Evolutionary conservation across 768 basidiomycete species (phyloP), one percentile per base, ranked within the genome.

Genomic region (Leccinum sublutescens): DNA sequence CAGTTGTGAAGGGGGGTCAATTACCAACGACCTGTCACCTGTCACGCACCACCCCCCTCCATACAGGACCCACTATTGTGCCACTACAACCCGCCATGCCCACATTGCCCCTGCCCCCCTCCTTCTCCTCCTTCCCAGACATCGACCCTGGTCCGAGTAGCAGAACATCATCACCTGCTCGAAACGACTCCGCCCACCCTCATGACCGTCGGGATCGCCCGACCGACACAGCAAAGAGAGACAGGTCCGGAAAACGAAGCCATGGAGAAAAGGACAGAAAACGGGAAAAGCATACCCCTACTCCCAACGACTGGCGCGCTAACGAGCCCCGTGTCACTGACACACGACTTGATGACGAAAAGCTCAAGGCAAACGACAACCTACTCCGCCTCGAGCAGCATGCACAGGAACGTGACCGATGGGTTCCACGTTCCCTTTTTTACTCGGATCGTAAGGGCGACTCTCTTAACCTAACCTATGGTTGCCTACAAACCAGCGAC

Each of bases 361-460:
- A 66, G 50, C 47, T 56, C 58, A 76, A 77, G 59, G 64, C 66
- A 40, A 65, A 71, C 57, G 76, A 79, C 54, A 76, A 79, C 62
- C 69, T 66, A 50, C 67, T 61, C 17, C 64, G 66, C 23, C 55
- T 63, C 21, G 66, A 64, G 23, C 61, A 62, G 38, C 66, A 64
- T 15, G 62, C 43, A 21, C 58, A 58, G 36, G 60, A 69, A 33
- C 62, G 60, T 43, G 64, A 63, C 56, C 63, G 65, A 62, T 70
- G 67, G 65, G 65, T 68, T 45, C 69, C 68, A 48, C 72, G 59
- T 29, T 70, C 68, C 33, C 57, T 74, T 9, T 90, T 82, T 72
- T 89, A 81, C 68, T 84, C 83, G 14, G 89, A 91, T 68, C 78
- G 80, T 54, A 83, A 81, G 64, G 88, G 88, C 2, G 90, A 92